These are phyloP conservation scores for Escallonia rubra DNA, from an alignment of 129 eudicot genomes.

Conservation along the genomic window DNA sequence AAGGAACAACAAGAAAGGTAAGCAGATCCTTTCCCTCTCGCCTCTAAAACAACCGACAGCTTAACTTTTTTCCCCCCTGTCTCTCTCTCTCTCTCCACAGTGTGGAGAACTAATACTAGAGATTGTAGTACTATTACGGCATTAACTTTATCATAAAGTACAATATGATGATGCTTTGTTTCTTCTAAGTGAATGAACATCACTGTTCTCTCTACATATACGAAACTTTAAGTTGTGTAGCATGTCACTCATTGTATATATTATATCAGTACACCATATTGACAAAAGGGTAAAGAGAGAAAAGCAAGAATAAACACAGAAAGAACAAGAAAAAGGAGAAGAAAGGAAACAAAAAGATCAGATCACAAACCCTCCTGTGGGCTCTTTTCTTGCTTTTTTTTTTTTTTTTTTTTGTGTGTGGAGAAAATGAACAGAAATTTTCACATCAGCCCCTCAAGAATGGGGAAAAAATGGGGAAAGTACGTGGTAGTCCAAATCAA, in stretches of 20 bases:
- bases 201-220: no score
- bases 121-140: background rate
- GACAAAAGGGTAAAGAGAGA: background rate
- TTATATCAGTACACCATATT: slow-evolving; percentile 2
- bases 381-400: no score
- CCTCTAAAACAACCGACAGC: slow-evolving; percentile 36
- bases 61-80: slow-evolving; percentile 1
- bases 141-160: no score
- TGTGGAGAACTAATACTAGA: background rate
- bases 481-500: slow-evolving; percentile 8
- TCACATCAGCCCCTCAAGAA: slow-evolving; percentile 10
- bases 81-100: slow-evolving; percentile 2
- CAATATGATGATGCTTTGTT: background rate
- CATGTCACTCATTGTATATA: no score
- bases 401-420: no score
- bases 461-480: slow-evolving; percentile 9
- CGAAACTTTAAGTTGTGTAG: no score
- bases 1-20: slow-evolving; percentile 26
- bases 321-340: slow-evolving; percentile 1
- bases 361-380: no score
- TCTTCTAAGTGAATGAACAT: background rate
- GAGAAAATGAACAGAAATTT: slow-evolving; percentile 4
- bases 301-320: slow-evolving; percentile 2
- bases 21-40: slow-evolving; percentile 14
- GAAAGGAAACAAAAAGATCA: no score